Evolutionary conservation across 768 basidiomycete species (phyloP), one percentile per base, ranked within the genome.

Genomic region (Galerina marginata): DNA sequence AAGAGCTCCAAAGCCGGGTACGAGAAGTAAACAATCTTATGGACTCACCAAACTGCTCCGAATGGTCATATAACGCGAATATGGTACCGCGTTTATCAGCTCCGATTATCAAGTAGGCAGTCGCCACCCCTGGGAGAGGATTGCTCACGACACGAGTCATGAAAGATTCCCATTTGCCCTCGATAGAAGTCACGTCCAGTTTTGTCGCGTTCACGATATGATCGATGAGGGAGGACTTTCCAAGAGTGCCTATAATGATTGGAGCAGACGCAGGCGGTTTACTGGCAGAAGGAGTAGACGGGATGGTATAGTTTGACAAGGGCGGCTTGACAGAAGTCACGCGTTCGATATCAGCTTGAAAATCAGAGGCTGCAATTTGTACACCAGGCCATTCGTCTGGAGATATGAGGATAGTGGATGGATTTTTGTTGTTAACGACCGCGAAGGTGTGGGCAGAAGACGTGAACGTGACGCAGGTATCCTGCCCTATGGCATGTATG

Each of bases 11-110:
- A 52, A 25, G 47, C 38, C 25, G 20, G 16, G 15, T 23, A 20
- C 9, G 39, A 39, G 33, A 53, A 33, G 16, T 16, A 39, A 47
- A 38, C 25, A 44, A 29, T 25, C 37, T 1, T 10, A 23, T 15
- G 11, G 7, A 64, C 67, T 50, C 44, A 83, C 88, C 88, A 68
- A 89, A 84, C 67, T 89, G 88, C 68, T 90, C 88, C 9, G 85
- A 86, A 57, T 87, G 83, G 66, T 88, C 87, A 66, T 90, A 89
- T 37, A 90, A 65, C 2, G 81, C 86, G 65, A 79, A 90, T 37
- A 90, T 87, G 0, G 87, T 86, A 9, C 88, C 89, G 44, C 89
- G 76, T 71, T 88, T 86, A 70, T 91, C 89, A 1, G 86, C 78
- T 10, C 89, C 89, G 61, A 87, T 79, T 52, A 92, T 83, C 42